phyloP scores from a whole-genome alignment of 371 early-diverging fungal genomes.

The Mortierella sp. region DNA sequence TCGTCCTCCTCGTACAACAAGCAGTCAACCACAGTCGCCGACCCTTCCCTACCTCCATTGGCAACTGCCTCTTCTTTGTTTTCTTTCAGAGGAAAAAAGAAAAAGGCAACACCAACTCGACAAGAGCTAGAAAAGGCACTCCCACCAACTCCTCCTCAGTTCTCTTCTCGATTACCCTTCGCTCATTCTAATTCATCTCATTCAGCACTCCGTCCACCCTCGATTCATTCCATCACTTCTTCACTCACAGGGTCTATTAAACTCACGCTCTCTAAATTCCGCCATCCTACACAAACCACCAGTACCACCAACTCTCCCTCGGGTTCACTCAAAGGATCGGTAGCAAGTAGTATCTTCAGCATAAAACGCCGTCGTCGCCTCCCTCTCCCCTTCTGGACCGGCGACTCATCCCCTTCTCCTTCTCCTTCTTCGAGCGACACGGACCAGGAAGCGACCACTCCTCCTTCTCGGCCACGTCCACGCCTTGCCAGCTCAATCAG shows the following conservation, averaged over 20 bases:
- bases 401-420: background rate
- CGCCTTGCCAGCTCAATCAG: background rate
- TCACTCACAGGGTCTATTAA: background rate
- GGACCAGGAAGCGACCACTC: background rate
- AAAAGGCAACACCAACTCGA: background rate
- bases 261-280: background rate
- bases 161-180: background rate
- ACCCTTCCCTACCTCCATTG: background rate
- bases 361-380: slow-evolving; percentile 27
- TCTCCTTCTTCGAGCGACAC: slow-evolving; percentile 9
- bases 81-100: background rate
- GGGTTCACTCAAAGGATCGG: slow-evolving; percentile 20
- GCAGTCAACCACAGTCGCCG: background rate
- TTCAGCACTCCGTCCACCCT: background rate
- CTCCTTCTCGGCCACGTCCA: background rate
- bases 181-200: slow-evolving; percentile 16
- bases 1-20: background rate
- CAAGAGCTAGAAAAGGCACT: background rate
- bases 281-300: slow-evolving; percentile 18
- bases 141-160: slow-evolving; percentile 3
- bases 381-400: slow-evolving; percentile 4
- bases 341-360: slow-evolving; percentile 12
- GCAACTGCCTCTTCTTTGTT: background rate
- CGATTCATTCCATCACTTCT: slow-evolving; percentile 4
- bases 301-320: background rate